Evolutionary conservation across 139 green algal species (phyloP), one percentile per base, ranked within the genome.

Genomic region (Zygnema circumcarinatum): DNA sequence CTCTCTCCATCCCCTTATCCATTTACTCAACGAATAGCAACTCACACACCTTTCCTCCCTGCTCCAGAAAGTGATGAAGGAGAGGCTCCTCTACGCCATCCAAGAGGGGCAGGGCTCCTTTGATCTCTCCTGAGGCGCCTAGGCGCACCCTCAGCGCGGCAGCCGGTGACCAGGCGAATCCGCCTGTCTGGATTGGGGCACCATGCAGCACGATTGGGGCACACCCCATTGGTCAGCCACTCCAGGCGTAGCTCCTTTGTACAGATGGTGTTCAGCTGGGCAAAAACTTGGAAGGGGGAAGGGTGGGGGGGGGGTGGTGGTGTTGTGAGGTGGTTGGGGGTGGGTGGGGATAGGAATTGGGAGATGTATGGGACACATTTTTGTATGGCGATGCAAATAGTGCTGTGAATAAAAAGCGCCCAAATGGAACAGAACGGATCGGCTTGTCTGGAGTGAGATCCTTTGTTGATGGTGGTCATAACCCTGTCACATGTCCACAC

Each of bases 21-120:
- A n/a, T n/a, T n/a, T n/a, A n/a, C n/a, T n/a, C n/a, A n/a, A n/a
- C n/a, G n/a, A n/a, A n/a, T n/a, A n/a, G n/a, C n/a, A n/a, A n/a
- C n/a, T n/a, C n/a, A n/a, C n/a, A n/a, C n/a, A n/a, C n/a, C n/a
- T n/a, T n/a, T n/a, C n/a, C n/a, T n/a, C 16, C 16, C 47, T 25
- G 7, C 16, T 62, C 7, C 87, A 91, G 87, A 83, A 38, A n/a
- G 93, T 98, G 73, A 94, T 98, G 89, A 80, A 88, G 32, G 91
- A 96, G 79, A 88, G 94, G 16, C 91, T 99, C 53, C 89, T 98
- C 87, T 98, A 95, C 73, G 97, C 96, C 21, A 95, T 99, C 74
- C 69, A 82, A 0, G 97, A 99, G 83, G 97, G 97, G 0, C 95
- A 98, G 82, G 95, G 95, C 75, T 95, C 92, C 20, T 99, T 99